Evolutionary conservation across 2,329 filamentous ascomycete genomes (phyloP), one percentile per base, ranked within the genome.

Genomic region (Sclerotinia trifoliorum): DNA sequence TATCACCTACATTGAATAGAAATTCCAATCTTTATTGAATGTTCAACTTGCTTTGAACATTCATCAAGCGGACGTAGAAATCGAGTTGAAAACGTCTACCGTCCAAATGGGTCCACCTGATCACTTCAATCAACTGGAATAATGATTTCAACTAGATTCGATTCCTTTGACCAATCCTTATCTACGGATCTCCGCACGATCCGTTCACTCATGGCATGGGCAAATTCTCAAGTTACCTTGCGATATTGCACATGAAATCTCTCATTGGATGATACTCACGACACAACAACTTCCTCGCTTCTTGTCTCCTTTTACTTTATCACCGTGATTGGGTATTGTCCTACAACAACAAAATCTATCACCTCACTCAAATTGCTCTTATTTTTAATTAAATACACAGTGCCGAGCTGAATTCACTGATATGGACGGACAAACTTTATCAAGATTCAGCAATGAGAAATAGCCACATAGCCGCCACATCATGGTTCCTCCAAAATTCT

Each of bases 291-390:
- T 39, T 51, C 32, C 60, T 63, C 63, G 54, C 51, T 58, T 65
- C 63, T 57, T 24, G 63, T 55, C 51, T 51, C 60, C 24, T 35
- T 68, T 42, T 26, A 65, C 17, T 65, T 54, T 44, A 35, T 42
- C 49, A 65, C 19, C 32, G 17, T 63, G 46, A 51, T 49, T 63
- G 60, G 32, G 39, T 21, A 10, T 51, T 62, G 58, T 49, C 29
- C 44, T 32, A 49, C 44, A 19, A 29, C 32, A 11, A 29, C 32
- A 51, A 11, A 19, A n/a, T 63, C 46, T 39, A 51, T 62, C 26
- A 17, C n/a, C 32, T 8, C 3, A 49, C 13, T 29, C 17, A 7
- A 62, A 62, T 49, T 17, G 35, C 11, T 29, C 5, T 42, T 10
- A 10, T 49, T 10, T n/a, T 10, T n/a, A 10, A 13, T 48, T 10